Conservation (phyloP, 164 flowering plant genomes). For the Houttuynia cordata region DNA sequence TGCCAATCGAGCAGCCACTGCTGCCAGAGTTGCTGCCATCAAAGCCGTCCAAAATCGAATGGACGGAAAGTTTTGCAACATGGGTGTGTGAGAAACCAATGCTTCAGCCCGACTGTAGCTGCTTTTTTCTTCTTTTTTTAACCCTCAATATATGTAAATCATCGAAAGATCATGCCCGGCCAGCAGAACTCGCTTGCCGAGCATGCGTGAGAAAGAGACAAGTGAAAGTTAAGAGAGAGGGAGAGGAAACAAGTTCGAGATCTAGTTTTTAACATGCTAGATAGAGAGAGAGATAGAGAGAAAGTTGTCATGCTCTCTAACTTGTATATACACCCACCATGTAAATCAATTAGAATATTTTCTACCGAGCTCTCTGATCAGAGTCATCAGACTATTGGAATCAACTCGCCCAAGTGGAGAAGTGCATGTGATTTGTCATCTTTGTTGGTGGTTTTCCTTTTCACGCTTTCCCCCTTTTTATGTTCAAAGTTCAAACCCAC, state of each 20-base stretch:
- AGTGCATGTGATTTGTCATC: slow-evolving; percentile 5
- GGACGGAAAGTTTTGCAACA: slow-evolving; percentile 65
- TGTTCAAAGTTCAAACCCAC: slow-evolving; percentile 1
- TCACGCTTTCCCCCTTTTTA: slow-evolving; percentile 1
- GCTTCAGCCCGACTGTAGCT: slow-evolving; percentile 15
- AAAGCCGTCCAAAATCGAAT: slow-evolving; percentile 88
- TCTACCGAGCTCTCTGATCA: slow-evolving; percentile 10
- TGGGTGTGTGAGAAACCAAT: slow-evolving; percentile 17
- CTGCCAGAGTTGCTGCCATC: slow-evolving; percentile 90
- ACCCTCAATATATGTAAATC: slow-evolving; percentile 8
- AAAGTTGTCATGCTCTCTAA: slow-evolving; percentile 20
- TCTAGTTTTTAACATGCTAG: slow-evolving; percentile 9
- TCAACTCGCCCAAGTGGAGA: neutral
- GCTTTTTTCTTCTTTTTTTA: slow-evolving; percentile 25
- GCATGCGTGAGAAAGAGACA: slow-evolving; percentile 26
- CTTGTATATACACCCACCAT: slow-evolving; percentile 39
- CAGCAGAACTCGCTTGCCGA: slow-evolving; percentile 27
- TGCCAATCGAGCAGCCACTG: slow-evolving; percentile 88
- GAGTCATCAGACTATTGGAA: neutral
- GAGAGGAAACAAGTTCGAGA: slow-evolving; percentile 7
- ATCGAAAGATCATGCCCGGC: slow-evolving; percentile 3
- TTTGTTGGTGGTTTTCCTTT: neutral
- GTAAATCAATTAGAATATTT: slow-evolving; percentile 37
- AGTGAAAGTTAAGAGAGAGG: slow-evolving; percentile 4
- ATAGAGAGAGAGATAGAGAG: neutral